Evolutionary conservation across 768 basidiomycete species (phyloP), one percentile per base, ranked within the genome.

Genomic region (Solioccasus polychromus): DNA sequence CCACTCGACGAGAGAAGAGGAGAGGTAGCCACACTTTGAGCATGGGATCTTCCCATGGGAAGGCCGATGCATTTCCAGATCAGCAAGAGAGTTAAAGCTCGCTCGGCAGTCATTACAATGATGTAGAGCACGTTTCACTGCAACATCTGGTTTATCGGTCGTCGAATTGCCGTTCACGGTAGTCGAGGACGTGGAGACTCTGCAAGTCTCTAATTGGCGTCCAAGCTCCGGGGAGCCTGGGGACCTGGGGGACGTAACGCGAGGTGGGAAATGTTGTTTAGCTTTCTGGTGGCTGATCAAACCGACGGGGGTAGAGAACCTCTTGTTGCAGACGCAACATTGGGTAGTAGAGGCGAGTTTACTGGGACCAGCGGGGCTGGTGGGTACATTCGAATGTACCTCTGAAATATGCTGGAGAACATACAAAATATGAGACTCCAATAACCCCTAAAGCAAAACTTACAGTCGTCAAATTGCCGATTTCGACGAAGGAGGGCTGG

Each of bases 301-400:
- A 11, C 37, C 62, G 15, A 0, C 32, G 4, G 52, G 28, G 19
- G 63, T 46, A 10, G 55, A 35, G 20, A 60, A 64, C 42, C 43
- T 54, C 47, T 60, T 64, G 43, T 58, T 51, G 54, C 62, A 63
- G 31, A 59, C 19, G 35, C 38, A 51, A 48, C 62, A 63, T 42
- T 43, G 35, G 36, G 55, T 57, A 5, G 59, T 2, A 11, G 52
- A 28, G 35, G 30, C 31, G 19, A 38, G 41, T 7, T 36, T 51
- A 19, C 23, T 40, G 37, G 48, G 41, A 19, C 39, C 37, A 22
- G 20, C 32, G 8, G 45, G 8, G n/a, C 22, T 39, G 5, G 5
- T 47, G 29, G 51, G 43, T 17, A 26, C 32, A 35, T 34, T 44
- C 9, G 55, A 35, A 40, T 60, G 62, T 8, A 31, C 44, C 42